Conservation (phyloP, 768 basidiomycete genomes). For the Xerocomellus intermedius region DNA sequence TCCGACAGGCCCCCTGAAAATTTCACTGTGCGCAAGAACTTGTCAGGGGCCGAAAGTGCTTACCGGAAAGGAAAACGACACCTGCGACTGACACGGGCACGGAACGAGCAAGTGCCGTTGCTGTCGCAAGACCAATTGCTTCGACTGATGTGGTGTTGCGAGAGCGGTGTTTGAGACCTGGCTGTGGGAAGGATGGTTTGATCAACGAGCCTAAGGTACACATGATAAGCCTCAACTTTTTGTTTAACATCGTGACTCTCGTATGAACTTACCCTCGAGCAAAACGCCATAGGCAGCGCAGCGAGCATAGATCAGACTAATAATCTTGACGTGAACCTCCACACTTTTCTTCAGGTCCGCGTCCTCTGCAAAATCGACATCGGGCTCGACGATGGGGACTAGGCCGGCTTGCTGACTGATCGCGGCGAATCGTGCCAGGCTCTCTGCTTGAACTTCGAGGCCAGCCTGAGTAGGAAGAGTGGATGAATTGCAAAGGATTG, state of each 20-base stretch:
- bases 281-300: constrained; percentile 47
- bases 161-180: constrained; percentile 43
- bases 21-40: background rate
- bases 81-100: constrained; percentile 48
- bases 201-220: constrained; percentile 42
- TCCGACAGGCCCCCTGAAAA: constrained; percentile 44
- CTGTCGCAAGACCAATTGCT: constrained; percentile 46
- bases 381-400: constrained; percentile 54
- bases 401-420: constrained; percentile 51
- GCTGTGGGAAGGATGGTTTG: constrained; percentile 53
- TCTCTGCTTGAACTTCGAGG: constrained; percentile 47
- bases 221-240: background rate
- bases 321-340: constrained; percentile 46
- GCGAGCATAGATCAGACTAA: constrained; percentile 44
- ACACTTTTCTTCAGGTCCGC: constrained; percentile 44
- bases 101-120: constrained; percentile 44
- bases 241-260: background rate
- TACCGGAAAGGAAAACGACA: constrained; percentile 50
- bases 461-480: constrained; percentile 41
- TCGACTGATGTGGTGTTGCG: constrained; percentile 36
- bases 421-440: constrained; percentile 46
- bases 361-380: constrained; percentile 50
- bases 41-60: constrained; percentile 8
- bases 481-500: constrained; percentile 43
- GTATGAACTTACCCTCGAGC: constrained; percentile 40